A percentile compares a stretch with the other conserved stretches of the same genome.
Evolutionary conservation across 2,329 filamentous ascomycete genomes (phyloP).

Genomic region (Aspergillus pseudonomiae): DNA sequence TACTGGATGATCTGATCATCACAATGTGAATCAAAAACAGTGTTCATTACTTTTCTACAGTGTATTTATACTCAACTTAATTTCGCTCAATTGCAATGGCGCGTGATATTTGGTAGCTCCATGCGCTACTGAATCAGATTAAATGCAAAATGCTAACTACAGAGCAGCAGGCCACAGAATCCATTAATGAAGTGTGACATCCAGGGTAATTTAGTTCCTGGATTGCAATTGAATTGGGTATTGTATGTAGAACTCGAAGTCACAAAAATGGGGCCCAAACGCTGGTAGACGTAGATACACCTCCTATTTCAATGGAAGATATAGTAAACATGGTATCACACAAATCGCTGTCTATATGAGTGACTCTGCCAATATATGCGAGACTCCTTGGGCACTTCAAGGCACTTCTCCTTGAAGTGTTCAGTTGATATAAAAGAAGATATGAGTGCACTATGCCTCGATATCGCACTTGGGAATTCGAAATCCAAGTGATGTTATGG

Average conservation of each 20-base stretch:
- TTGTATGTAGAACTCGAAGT: slow-evolving; percentile 11
- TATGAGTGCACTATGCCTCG: slow-evolving; percentile 6
- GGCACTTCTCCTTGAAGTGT: slow-evolving; percentile 2
- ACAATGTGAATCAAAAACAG: background rate
- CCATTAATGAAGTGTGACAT: background rate
- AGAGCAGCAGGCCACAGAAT: background rate
- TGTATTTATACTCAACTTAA: background rate
- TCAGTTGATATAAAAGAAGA: slow-evolving; percentile 6
- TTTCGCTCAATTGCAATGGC: background rate
- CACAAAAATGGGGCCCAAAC: slow-evolving; percentile 14
- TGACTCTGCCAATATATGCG: slow-evolving; percentile 19
- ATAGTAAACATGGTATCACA: slow-evolving; percentile 24
- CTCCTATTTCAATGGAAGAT: slow-evolving; percentile 6
- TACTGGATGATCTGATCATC: background rate
- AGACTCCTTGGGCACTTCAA: slow-evolving; percentile 5
- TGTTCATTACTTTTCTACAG: background rate
- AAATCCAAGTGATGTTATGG: background rate
- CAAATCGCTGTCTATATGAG: slow-evolving; percentile 18
- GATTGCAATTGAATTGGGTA: slow-evolving; percentile 15
- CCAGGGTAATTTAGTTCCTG: background rate
- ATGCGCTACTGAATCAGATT: background rate
- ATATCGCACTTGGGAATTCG: background rate
- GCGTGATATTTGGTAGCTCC: background rate
- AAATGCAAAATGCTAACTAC: background rate
- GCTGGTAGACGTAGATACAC: slow-evolving; percentile 14